Conservation (phyloP, 192 early-diverging fungal genomes). For the Chytriomyces sp. region DNA sequence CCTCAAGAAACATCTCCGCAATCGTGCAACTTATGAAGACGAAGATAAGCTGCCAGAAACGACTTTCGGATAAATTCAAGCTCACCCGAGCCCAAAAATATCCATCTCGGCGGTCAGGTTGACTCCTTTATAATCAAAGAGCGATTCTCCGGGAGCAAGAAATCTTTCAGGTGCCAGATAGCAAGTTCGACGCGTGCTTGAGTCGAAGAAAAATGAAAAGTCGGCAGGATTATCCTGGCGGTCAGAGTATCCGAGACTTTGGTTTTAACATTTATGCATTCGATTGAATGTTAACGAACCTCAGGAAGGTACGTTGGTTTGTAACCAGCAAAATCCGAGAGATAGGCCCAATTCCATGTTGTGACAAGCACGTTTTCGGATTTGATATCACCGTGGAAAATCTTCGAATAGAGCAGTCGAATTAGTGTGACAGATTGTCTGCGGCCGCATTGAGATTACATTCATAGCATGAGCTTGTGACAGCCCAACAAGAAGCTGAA, state of each 20-base stretch:
- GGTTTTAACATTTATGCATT: too few species aligned
- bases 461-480: slow-evolving; percentile 75
- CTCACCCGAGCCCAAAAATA: slow-evolving; percentile 89
- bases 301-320: slow-evolving; percentile 94
- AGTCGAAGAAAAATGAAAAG: slow-evolving; percentile 97
- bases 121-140: slow-evolving; percentile 37
- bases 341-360: slow-evolving; percentile 93
- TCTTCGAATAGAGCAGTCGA: slow-evolving; percentile 37
- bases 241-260: neutral
- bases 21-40: slow-evolving; percentile 73
- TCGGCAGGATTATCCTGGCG: slow-evolving; percentile 90
- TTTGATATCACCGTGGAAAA: slow-evolving; percentile 96
- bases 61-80: too few species aligned
- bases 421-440: slow-evolving; percentile 1
- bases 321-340: slow-evolving; percentile 87
- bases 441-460: slow-evolving; percentile 33
- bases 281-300: slow-evolving; percentile 37
- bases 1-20: slow-evolving; percentile 93
- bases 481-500: slow-evolving; percentile 82
- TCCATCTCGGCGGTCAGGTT: slow-evolving; percentile 82
- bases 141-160: slow-evolving; percentile 67
- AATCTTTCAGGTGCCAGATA: slow-evolving; percentile 97
- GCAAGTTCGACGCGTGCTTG: slow-evolving; percentile 84
- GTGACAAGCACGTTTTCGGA: slow-evolving; percentile 94
- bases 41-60: neutral